Evolutionary conservation across 495 filamentous ascomycete genomes (phyloP), one percentile per base, ranked within the genome.

Genomic region (Platismatia glauca): DNA sequence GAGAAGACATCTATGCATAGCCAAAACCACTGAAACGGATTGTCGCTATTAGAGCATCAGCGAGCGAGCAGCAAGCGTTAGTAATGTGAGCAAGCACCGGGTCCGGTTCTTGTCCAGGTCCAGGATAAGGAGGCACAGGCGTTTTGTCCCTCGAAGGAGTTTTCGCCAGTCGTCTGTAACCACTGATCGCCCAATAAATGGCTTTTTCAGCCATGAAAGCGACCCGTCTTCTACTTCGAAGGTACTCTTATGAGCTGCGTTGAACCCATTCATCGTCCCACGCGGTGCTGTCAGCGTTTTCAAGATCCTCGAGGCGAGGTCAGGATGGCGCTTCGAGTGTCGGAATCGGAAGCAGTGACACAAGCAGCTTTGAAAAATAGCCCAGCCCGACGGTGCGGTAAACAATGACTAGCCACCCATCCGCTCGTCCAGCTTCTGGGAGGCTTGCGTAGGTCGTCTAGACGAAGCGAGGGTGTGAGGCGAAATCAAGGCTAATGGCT

Each of bases 31-130:
- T 50, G n/a, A 27, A 41, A 37, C 7, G 33, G 33, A 33, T 29
- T 27, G 18, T 48, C n/a, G 41, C 11, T 38, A 58, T 55, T 56
- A 24, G 75, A 82, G 78, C 80, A 84, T 76, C 84, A 88, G 84
- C 85, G 83, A 88, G 85, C 84, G 78, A 82, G 84, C 79, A 85
- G 81, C 77, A 75, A 81, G 74, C 71, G 72, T 83, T 80, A 83
- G 80, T 78, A 76, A 43, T 8, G 22, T 52, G 57, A 65, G 34
- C 41, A 57, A 18, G 43, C 41, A 53, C 27, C 11, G 34, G 20
- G 1, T 48, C n/a, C 16, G 27, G 22, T 66, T 4, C 55, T 63
- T 29, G 24, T 7, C 22, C 22, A 4, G 44, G 44, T 27, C 5
- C 22, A 48, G 22, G 44, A 5, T 4, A 27, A 48, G 20, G n/a